Evolutionary conservation across 805 yeast genomes (phyloP).

Genomic region (Lipomyces orientalis): DNA sequence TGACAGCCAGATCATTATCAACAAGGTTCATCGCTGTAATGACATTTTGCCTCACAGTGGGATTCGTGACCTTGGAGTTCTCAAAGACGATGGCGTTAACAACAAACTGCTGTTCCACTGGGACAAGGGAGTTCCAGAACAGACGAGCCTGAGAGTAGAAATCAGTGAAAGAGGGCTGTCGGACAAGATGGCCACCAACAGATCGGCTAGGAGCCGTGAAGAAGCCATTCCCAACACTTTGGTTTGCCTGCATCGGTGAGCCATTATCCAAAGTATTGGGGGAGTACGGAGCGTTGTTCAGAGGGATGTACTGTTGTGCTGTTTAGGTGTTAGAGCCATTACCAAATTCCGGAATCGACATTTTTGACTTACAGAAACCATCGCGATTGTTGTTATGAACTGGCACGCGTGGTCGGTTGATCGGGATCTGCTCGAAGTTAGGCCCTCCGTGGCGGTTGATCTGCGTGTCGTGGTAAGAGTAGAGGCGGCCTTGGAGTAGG

Average conservation of each 20-base stretch:
- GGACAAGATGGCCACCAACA: constrained; percentile 7
- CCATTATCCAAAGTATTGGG: constrained; percentile 6
- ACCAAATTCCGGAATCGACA: not conserved
- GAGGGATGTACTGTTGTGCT: constrained; percentile 4
- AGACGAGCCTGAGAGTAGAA: constrained; percentile 13
- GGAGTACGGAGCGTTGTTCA: constrained; percentile 8
- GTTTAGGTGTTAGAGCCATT: not conserved
- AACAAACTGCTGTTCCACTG: constrained; percentile 9
- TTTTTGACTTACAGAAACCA: constrained; percentile 50
- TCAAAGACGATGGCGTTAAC: constrained; percentile 6
- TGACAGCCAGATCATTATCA: constrained; percentile 3
- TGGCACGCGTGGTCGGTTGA: constrained; percentile 80
- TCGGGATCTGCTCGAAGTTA: constrained; percentile 83
- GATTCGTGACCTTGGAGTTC: constrained; percentile 5
- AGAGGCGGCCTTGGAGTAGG: constrained; percentile 74
- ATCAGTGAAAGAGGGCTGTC: constrained; percentile 2
- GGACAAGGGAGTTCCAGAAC: constrained; percentile 12
- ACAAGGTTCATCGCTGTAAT: constrained; percentile 1
- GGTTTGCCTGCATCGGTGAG: constrained; percentile 11
- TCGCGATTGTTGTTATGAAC: constrained; percentile 64
- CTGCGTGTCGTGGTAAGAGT: constrained; percentile 84
- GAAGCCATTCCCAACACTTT: constrained; percentile 10
- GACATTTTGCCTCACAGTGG: constrained; percentile 8
- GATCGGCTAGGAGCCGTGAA: constrained; percentile 8
- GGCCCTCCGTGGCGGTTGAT: constrained; percentile 72